Evolutionary conservation across 169 alveolate species (phyloP).

Genomic region (Eimeria praecox): DNA sequence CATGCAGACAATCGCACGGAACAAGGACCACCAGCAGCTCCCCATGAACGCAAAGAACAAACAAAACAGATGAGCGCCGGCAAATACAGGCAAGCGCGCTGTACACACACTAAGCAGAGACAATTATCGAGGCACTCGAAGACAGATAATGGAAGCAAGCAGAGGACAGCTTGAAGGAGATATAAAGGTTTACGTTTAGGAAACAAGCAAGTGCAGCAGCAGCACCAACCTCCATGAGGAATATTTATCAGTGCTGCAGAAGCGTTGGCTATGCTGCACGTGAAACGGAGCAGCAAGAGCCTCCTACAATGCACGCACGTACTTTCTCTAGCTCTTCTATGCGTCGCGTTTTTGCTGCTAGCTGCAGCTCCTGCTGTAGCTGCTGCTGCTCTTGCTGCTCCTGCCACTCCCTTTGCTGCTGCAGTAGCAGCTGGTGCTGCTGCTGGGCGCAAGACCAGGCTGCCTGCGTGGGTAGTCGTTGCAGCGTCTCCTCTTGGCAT

Average conservation of each 20-base stretch:
- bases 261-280: neutral
- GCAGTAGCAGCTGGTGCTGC: constrained; percentile 70
- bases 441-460: constrained; percentile 74
- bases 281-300: neutral
- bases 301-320: neutral
- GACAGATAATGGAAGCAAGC: neutral
- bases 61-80: neutral
- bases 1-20: neutral
- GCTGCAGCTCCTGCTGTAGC: constrained; percentile 39
- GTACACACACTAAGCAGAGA: neutral
- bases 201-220: neutral
- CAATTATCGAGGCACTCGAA: neutral
- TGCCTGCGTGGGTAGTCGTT: constrained; percentile 68
- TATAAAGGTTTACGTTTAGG: neutral
- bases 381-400: constrained; percentile 67
- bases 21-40: neutral
- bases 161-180: neutral
- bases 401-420: constrained; percentile 71
- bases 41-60: neutral
- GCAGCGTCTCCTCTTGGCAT: constrained; percentile 70
- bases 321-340: constrained; percentile 63
- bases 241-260: neutral
- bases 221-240: neutral
- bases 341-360: constrained; percentile 46
- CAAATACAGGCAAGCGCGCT: neutral